These are phyloP conservation scores for Blastomyces gilchristii DNA, from an alignment of 2,329 filamentous ascomycete genomes.

Conservation along the genomic window DNA sequence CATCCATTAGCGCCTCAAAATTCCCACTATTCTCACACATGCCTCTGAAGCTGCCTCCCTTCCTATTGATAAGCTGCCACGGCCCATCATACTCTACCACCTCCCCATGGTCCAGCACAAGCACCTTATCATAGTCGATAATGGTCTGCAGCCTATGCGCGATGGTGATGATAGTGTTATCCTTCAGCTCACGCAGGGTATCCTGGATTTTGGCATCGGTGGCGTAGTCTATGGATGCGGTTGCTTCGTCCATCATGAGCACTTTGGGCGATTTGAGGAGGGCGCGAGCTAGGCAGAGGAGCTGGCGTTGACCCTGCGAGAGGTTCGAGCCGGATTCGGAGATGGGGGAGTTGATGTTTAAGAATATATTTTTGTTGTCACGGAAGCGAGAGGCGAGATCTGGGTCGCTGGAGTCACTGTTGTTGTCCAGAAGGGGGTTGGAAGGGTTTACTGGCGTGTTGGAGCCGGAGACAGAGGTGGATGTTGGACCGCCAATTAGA, in stretches of 20 bases:
- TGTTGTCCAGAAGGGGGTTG: neutral
- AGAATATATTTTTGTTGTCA: constrained; percentile 91
- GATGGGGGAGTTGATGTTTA: constrained; percentile 71
- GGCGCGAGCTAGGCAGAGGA: constrained; percentile 84
- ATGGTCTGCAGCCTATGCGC: constrained; percentile 93
- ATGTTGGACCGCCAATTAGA: constrained; percentile 50
- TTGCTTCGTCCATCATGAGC: constrained; percentile 98
- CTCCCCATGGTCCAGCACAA: constrained; percentile 80
- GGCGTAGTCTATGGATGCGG: constrained; percentile 91
- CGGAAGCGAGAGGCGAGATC: constrained; percentile 21
- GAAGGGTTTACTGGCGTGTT: constrained; percentile 5
- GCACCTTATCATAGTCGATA: constrained; percentile 94
- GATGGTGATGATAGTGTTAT: constrained; percentile 88
- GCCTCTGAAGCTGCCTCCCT: constrained; percentile 54
- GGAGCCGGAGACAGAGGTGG: constrained; percentile 22
- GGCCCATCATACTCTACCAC: constrained; percentile 90
- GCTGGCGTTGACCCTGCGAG: constrained; percentile 89
- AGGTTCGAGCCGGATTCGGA: constrained; percentile 88
- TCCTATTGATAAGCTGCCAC: constrained; percentile 63
- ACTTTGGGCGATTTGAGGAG: constrained; percentile 86
- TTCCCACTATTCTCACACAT: constrained; percentile 63
- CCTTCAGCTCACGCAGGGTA: constrained; percentile 81
- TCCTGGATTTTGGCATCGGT: constrained; percentile 95
- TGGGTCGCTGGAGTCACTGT: constrained; percentile 12
- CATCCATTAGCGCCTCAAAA: constrained; percentile 46